Evolutionary conservation across 768 basidiomycete genomes (phyloP).

Genomic region (Boletellus ananas): DNA sequence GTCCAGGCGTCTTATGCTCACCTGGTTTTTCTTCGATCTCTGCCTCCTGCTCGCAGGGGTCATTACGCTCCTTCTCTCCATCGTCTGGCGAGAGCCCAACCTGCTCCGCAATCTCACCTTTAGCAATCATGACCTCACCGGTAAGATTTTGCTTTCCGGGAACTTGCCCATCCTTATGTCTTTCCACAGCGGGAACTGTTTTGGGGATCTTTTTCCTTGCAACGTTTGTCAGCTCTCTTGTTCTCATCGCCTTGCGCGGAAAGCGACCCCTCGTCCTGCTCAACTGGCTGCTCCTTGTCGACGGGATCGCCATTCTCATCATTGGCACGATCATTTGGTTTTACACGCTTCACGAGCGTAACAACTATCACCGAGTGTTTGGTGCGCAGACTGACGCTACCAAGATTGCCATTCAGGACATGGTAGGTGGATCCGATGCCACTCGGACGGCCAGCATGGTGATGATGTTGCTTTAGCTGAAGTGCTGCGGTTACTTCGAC

Average conservation of each 20-base stretch:
- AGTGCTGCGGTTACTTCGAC: constrained; percentile 85
- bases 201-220: constrained; percentile 63
- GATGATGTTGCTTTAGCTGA: constrained; percentile 44
- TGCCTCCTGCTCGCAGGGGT: constrained; percentile 68
- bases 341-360: constrained; percentile 68
- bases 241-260: constrained; percentile 66
- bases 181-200: constrained; percentile 56
- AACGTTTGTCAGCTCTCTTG: constrained; percentile 69
- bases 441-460: background rate
- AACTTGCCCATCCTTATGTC: constrained; percentile 1
- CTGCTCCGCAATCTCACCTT: constrained; percentile 75
- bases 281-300: constrained; percentile 69
- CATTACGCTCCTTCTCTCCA: constrained; percentile 60
- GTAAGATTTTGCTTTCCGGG: constrained; percentile 37
- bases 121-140: constrained; percentile 50
- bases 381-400: constrained; percentile 39
- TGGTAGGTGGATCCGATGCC: constrained; percentile 41
- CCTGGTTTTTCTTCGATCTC: constrained; percentile 71
- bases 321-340: constrained; percentile 80
- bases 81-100: constrained; percentile 66
- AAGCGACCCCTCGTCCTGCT: constrained; percentile 68
- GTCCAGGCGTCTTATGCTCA: constrained; percentile 63
- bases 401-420: constrained; percentile 64
- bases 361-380: constrained; percentile 63
- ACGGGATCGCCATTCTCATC: constrained; percentile 56